Conservation (phyloP, 768 basidiomycete genomes). For the Kwoniella sp. region DNA sequence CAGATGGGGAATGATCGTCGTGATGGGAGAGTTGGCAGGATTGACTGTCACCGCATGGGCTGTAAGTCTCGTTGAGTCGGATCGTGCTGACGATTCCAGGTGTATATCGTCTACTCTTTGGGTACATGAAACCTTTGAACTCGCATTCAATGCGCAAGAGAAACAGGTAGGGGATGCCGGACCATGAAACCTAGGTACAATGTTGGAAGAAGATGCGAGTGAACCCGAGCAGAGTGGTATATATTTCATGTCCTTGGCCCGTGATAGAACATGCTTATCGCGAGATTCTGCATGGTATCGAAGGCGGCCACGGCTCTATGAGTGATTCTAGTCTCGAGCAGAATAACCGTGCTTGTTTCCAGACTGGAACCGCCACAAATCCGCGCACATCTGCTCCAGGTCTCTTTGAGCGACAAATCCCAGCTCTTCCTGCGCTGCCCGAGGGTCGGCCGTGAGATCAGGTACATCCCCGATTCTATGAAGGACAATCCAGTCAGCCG, state of each 20-base stretch:
- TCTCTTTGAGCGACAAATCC: constrained; percentile 80
- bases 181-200: no score
- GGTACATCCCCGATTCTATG: constrained; percentile 76
- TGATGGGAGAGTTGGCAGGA: constrained; percentile 3
- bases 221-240: no score
- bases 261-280: no score
- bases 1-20: constrained; percentile 4
- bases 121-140: constrained; percentile 1
- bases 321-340: no score
- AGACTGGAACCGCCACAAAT: constrained; percentile 95
- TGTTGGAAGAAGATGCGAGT: no score
- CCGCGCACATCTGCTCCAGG: constrained; percentile 88
- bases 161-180: no score
- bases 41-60: constrained; percentile 24
- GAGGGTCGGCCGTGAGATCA: constrained; percentile 89
- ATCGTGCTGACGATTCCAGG: background rate
- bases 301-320: no score
- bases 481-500: background rate
- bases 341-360: constrained; percentile 1
- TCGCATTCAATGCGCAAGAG: no score
- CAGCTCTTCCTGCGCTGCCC: constrained; percentile 85
- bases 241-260: no score
- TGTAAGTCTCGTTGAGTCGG: constrained; percentile 10
- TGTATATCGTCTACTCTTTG: constrained; percentile 25
- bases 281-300: no score